Base-by-base conservation (phyloP, 1,284 basidiomycete species). In the Wallemia ichthyophaga region DNA sequence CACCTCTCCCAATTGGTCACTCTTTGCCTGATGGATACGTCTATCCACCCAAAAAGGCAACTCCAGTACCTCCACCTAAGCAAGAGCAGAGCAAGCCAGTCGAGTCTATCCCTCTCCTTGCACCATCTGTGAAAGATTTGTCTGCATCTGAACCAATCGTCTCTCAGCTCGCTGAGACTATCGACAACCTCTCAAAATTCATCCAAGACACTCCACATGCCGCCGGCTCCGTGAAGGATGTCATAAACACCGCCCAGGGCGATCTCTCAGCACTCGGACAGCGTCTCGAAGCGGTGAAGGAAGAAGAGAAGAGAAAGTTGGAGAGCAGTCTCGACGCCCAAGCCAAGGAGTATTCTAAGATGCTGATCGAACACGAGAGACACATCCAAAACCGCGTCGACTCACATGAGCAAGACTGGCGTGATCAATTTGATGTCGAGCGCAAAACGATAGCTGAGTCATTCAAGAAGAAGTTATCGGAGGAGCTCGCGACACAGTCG, bases 171-270 rank as follows among this genome's bases (percentile, higher is more conserved):
- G 92, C 91, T 2, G 77, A 79, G 15, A 92, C 88, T 54, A 96
- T 98, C 65, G 92, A 96, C 72, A 79, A 82, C 67, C 81, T 98
- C 58, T 82, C 89, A 21, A 77, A 80, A 13, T 91, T 84, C 72
- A 74, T 95, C 37, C 78, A 78, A 53, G 72, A 77, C 25, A 83
- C 82, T 65, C 81, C 86, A n/a, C 69, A 74, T 1, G 79, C 79
- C 1, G 75, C 78, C 1, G 79, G 62, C 60, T 64, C 82, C 65
- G 82, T 78, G 57, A 78, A 80, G 56, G 78, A 78, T 58, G 78
- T 86, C 28, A 74, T 85, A 17, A 78, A 81, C 61, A 73, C 72
- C 1, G 64, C 65, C 28, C 82, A 87, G 71, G 70, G 70, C n/a
- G 91, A 96, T 67, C 75, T 98, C 33, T 79, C 82, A 25, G 74